phyloP scores from a whole-genome alignment of 2,329 filamentous ascomycete genomes.

The Ceratocystis diversiconidia region DNA sequence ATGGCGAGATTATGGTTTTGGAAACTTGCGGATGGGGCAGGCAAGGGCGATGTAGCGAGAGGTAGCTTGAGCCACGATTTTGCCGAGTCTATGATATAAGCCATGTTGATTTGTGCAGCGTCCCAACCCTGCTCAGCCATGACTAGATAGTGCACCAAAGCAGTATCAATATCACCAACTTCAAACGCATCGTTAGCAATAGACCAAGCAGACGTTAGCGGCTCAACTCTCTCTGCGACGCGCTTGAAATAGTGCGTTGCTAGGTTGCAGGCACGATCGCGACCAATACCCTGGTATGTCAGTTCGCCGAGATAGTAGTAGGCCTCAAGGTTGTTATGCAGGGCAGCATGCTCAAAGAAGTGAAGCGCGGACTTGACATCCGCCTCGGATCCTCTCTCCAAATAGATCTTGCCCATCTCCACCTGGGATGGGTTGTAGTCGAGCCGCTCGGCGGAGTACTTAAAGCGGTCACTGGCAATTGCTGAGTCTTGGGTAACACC shows the following conservation, averaged over 20 bases:
- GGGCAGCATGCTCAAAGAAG: slow-evolving; percentile 76
- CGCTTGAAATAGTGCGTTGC: slow-evolving; percentile 73
- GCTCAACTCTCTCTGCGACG: slow-evolving; percentile 59
- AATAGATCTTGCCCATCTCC: slow-evolving; percentile 65
- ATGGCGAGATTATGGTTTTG: slow-evolving; percentile 52
- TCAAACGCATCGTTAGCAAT: slow-evolving; percentile 77
- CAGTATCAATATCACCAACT: slow-evolving; percentile 62
- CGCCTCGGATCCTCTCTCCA: slow-evolving; percentile 60
- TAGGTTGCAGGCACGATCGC: slow-evolving; percentile 62
- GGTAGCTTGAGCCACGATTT: slow-evolving; percentile 46
- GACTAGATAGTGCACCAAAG: slow-evolving; percentile 69
- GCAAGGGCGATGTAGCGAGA: slow-evolving; percentile 14
- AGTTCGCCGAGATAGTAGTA: slow-evolving; percentile 88
- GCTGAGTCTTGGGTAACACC: slow-evolving; percentile 55
- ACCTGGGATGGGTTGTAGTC: slow-evolving; percentile 71
- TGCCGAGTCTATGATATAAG: slow-evolving; percentile 66
- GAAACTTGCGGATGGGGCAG: slow-evolving; percentile 25
- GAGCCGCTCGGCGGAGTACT: slow-evolving; percentile 58
- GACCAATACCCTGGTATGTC: slow-evolving; percentile 63
- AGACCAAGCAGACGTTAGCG: slow-evolving; percentile 59
- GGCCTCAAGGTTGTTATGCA: slow-evolving; percentile 73
- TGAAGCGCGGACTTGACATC: slow-evolving; percentile 65
- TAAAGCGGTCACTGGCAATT: slow-evolving; percentile 62
- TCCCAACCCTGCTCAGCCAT: slow-evolving; percentile 90
- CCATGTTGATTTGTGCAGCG: slow-evolving; percentile 76